Conservation (phyloP, 2,329 filamentous ascomycete genomes). For the Aureobasidium sp. region DNA sequence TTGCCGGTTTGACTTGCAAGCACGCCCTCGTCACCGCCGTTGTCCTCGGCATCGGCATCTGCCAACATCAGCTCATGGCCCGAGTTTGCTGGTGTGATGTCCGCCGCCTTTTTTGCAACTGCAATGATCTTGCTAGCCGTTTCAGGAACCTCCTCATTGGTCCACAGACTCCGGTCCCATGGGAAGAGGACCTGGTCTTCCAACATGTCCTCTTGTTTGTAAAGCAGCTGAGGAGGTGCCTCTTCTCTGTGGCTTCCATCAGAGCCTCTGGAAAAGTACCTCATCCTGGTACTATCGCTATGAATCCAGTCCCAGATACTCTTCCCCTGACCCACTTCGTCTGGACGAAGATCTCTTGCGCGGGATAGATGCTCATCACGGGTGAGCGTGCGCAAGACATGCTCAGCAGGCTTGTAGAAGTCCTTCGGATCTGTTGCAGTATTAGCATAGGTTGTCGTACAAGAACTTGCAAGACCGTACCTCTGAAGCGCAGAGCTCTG, state of each 20-base stretch:
- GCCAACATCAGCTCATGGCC: slow-evolving; percentile 1
- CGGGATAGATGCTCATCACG: slow-evolving; percentile 28
- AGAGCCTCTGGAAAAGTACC: slow-evolving; percentile 14
- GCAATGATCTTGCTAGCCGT: neutral
- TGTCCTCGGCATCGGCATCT: neutral
- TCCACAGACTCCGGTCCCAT: slow-evolving; percentile 16
- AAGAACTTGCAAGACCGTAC: neutral
- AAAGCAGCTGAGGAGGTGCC: slow-evolving; percentile 23
- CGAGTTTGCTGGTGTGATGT: neutral
- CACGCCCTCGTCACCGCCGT: slow-evolving; percentile 4
- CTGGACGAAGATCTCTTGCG: slow-evolving; percentile 30
- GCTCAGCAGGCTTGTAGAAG: slow-evolving; percentile 25
- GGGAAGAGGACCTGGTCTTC: slow-evolving; percentile 36
- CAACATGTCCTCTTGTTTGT: slow-evolving; percentile 32
- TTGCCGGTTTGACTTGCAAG: slow-evolving; percentile 6
- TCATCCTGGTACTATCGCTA: slow-evolving; percentile 12
- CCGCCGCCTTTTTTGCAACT: slow-evolving; percentile 3
- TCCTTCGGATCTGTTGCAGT: slow-evolving; percentile 18
- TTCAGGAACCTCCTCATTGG: slow-evolving; percentile 3
- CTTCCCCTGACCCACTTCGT: slow-evolving; percentile 19
- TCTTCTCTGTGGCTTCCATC: slow-evolving; percentile 11
- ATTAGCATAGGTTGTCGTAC: neutral
- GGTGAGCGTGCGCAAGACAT: slow-evolving; percentile 31
- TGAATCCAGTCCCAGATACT: slow-evolving; percentile 29
- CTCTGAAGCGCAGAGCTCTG: slow-evolving; percentile 29